Conservation (phyloP, 1,284 basidiomycete genomes). For the Ceratobasidium papillatum region DNA sequence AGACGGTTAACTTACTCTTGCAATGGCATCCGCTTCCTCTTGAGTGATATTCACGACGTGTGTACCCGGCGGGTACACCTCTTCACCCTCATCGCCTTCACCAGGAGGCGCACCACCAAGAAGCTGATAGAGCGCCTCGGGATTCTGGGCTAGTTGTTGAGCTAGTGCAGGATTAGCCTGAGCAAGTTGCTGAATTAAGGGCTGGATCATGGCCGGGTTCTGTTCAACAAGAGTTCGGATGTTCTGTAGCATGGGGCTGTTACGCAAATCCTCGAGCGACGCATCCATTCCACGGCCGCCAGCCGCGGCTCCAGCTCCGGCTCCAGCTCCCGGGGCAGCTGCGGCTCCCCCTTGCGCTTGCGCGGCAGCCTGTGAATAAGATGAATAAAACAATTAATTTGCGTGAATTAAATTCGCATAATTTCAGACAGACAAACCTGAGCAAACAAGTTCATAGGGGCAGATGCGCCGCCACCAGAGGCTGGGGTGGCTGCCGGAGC, state of each 20-base stretch:
- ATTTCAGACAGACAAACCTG: slow-evolving; percentile 13
- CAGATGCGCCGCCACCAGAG: slow-evolving; percentile 35
- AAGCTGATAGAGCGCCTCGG: slow-evolving; percentile 72
- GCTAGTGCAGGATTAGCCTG: slow-evolving; percentile 77
- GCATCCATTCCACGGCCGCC: slow-evolving; percentile 49
- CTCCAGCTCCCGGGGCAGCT: slow-evolving; percentile 48
- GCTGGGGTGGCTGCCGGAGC: slow-evolving; percentile 52
- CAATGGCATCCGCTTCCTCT: slow-evolving; percentile 87
- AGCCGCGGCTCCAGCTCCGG: slow-evolving; percentile 52
- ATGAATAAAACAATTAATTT: not conserved
- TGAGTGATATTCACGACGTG: slow-evolving; percentile 80
- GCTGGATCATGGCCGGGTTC: slow-evolving; percentile 82
- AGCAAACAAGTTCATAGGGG: slow-evolving; percentile 21
- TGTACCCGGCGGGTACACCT: slow-evolving; percentile 63
- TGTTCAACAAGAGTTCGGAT: slow-evolving; percentile 74
- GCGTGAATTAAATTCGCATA: not conserved
- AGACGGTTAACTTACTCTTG: slow-evolving; percentile 67
- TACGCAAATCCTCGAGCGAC: slow-evolving; percentile 61
- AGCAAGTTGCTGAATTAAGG: slow-evolving; percentile 84
- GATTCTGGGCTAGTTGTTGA: slow-evolving; percentile 71
- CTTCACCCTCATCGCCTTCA: slow-evolving; percentile 54
- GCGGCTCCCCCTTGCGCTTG: slow-evolving; percentile 49
- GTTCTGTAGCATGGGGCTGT: slow-evolving; percentile 70
- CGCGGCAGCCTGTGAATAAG: slow-evolving; percentile 40
- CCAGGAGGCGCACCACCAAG: slow-evolving; percentile 59